Evolutionary conservation across 371 early-diverging fungal species (phyloP), one percentile per base, ranked within the genome.

Genomic region (Quaeritorhiza haematococci): DNA sequence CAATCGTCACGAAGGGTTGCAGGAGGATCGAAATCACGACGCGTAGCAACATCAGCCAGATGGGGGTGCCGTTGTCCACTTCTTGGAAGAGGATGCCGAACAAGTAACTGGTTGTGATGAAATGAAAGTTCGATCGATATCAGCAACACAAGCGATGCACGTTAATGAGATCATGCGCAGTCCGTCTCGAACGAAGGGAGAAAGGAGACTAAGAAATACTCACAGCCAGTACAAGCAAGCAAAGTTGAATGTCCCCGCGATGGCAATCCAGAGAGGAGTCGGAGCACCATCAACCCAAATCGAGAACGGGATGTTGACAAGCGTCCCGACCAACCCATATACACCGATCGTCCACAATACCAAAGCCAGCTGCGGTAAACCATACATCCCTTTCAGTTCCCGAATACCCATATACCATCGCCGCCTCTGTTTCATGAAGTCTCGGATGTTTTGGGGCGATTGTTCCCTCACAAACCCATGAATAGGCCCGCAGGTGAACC

Each of bases 341-440:
- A 67, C 68, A 15, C 75, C 72, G 46, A 78, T 58, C 1, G 72
- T 63, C 78, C 78, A 78, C 68, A 78, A 78, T 59, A 64, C 58
- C 28, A 66, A 58, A 75, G 75, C 74, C 47, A 78, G 43, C 52
- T 72, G 69, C 46, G 78, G 78, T 19, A 74, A 64, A 56, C 73
- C 64, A 34, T 69, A 48, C n/a, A 30, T 19, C 8, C n/a, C 8
- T 24, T 66, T 68, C 24, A 78, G 68, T 33, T 75, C 69, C 17
- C 72, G 64, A 53, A 78, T 78, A 35, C 78, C 78, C 53, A 78
- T 72, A 62, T 68, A 78, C 78, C 78, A 78, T 19, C 78, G 57
- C 21, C 78, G 56, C 17, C 78, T 67, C 53, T 78, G 78, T 66
- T 78, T 78, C 59, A 78, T 44, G 63, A 78, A 78, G 35, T 69